Conservation (phyloP, 352 stramenopile genomes). For the Phytophthora pluvialis region DNA sequence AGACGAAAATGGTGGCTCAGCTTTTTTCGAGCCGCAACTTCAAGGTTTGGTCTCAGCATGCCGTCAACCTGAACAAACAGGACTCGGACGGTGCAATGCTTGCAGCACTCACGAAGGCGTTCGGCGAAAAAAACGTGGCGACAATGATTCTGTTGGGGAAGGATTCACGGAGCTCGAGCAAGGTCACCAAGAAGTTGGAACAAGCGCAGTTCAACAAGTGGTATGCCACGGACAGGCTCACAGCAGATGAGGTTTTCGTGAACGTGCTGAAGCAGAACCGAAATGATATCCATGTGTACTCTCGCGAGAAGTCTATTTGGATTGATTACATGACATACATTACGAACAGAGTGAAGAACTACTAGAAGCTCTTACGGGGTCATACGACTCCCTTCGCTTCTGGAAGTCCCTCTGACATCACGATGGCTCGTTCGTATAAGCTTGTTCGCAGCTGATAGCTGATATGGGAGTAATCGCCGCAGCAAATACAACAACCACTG, state of each 20-base stretch:
- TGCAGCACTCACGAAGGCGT: not conserved
- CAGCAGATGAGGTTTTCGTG: not conserved
- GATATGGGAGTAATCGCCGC: no score
- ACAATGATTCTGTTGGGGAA: conserved; percentile 1
- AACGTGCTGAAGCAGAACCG: not conserved
- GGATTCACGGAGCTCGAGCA: not conserved
- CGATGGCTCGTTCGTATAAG: no score
- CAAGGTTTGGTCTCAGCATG: not conserved
- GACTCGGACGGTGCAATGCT: not conserved
- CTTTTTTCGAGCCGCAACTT: conserved; percentile 1
- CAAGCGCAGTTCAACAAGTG: conserved; percentile 10
- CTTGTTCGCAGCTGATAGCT: no score
- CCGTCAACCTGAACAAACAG: not conserved
- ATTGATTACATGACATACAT: not conserved
- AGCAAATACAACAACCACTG: no score
- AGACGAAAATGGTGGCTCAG: not conserved
- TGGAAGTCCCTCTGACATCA: no score
- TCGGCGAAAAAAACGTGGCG: not conserved
- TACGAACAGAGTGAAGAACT: not conserved
- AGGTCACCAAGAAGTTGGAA: not conserved
- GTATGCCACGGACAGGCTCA: not conserved
- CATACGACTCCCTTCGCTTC: no score
- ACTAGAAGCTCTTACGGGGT: no score
- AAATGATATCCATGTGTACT: not conserved
- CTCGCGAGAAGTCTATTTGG: not conserved